Conservation (phyloP, 164 flowering plant genomes). For the Echeveria elegans region DNA sequence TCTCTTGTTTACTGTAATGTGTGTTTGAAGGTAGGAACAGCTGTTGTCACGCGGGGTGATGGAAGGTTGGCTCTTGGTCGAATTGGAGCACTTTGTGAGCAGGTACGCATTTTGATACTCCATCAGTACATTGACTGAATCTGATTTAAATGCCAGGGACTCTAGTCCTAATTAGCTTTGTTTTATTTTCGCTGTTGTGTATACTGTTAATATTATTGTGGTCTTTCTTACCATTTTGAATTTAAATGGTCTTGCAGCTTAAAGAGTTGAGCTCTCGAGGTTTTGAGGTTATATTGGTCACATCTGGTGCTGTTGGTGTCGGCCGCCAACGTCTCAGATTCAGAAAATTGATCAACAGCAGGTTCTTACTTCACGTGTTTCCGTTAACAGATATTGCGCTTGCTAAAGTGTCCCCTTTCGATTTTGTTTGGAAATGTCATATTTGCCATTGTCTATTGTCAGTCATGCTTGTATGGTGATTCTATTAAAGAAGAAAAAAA, state of each 20-base stretch:
- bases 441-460: not conserved
- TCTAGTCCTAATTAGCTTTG: not conserved
- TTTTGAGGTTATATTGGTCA: conserved; percentile 74
- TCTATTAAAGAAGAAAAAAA: not conserved
- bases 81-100: conserved; percentile 82
- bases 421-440: not conserved
- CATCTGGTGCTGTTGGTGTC: conserved; percentile 91
- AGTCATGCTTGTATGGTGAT: not conserved
- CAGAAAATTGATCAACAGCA: conserved; percentile 74
- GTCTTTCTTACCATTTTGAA: not conserved
- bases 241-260: conserved; percentile 33
- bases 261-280: conserved; percentile 61
- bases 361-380: conserved; percentile 27
- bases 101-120: conserved; percentile 29
- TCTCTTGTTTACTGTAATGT: not conserved
- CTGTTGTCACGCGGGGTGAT: conserved; percentile 67
- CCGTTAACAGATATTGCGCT: not conserved
- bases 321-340: conserved; percentile 88
- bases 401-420: not conserved
- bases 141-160: not conserved
- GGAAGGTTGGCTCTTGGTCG: conserved; percentile 81
- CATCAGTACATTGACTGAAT: not conserved
- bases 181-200: not conserved
- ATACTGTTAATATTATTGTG: not conserved
- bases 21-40: conserved; percentile 59